Base-by-base conservation (phyloP, 495 filamentous ascomycete species). In the Xeromyces bisporus region DNA sequence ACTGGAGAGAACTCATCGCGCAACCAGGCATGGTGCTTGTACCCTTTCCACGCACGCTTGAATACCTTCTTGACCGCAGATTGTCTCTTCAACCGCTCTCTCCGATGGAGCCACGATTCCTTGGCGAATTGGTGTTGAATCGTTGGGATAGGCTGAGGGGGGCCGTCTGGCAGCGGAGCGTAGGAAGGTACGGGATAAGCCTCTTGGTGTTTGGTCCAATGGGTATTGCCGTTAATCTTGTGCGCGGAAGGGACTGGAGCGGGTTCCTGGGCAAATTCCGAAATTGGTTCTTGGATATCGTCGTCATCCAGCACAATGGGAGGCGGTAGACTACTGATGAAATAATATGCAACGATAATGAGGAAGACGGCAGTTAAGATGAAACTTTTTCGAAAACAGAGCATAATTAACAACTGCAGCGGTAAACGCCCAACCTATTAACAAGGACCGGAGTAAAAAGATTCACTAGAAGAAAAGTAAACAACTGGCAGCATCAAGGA, bases 1-100 rank as follows among this genome's bases (percentile, higher is more conserved):
- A 80, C 41, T 0, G 85, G 85, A 16, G 58, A 62, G 8, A 92
- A 53, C 34, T 91, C 85, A 42, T 93, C 85, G 29, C 73, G 66
- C 34, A 70, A 47, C 80, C 82, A 92, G 0, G 85, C 85, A 51
- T 77, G 57, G 9, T 67, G 47, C 41, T 69, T 76, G 41, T 93
- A 93, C 27, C 72, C 73, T 6, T 65, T 61, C 82, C 84, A 93
- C 7, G 73, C 65, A 39, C 74, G 72, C 17, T 62, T 32, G 39
- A 92, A 89, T 0, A 69, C 67, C 23, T 71, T 47, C 40, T 69
- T 76, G 1, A 93, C 75, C n/a, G 62, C 71, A 1, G 53, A 50
- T 36, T 62, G 51, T 32, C 66, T 57, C 38, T 58, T 44, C 39
- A 58, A 32, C 42, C 73, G 34, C 33, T 38, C 38, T 35, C 49